These are phyloP conservation scores for Talaromyces funiculosus DNA, from an alignment of 2,329 filamentous ascomycete genomes.

Conservation along the genomic window DNA sequence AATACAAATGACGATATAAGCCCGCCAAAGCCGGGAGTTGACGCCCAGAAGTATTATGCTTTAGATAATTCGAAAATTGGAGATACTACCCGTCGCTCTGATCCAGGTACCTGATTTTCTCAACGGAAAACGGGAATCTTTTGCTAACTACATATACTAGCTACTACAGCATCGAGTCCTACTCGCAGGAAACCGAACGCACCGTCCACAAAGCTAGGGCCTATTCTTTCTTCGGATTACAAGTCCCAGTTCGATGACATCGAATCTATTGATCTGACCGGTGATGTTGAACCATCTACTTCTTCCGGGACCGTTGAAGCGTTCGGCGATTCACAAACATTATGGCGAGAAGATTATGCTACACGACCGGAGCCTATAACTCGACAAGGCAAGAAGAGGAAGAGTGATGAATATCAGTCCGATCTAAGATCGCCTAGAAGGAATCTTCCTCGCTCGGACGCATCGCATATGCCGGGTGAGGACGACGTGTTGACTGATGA, in stretches of 20 bases:
- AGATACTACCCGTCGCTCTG: conserved; percentile 7
- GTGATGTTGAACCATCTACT: conserved; percentile 30
- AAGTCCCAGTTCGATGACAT: conserved; percentile 28
- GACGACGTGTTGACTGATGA: background rate
- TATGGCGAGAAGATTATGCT: conserved; percentile 43
- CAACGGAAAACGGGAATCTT: background rate
- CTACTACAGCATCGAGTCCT: background rate
- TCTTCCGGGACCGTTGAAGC: conserved; percentile 35
- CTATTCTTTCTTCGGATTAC: conserved; percentile 3
- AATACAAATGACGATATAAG: conserved; percentile 19
- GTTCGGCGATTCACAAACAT: conserved; percentile 35
- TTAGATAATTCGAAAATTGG: conserved; percentile 11
- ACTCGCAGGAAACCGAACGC: conserved; percentile 8
- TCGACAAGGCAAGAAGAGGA: conserved; percentile 44
- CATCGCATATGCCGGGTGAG: conserved; percentile 16
- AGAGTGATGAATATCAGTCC: conserved; percentile 43
- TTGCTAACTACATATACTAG: background rate
- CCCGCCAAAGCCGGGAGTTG: conserved; percentile 20
- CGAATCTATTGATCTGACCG: conserved; percentile 43
- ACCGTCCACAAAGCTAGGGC: background rate
- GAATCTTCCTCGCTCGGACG: conserved; percentile 20
- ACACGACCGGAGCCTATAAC: conserved; percentile 30
- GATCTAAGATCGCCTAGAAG: conserved; percentile 33
- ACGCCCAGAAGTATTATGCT: conserved; percentile 12
- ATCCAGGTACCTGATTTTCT: conserved; percentile 23